Evolutionary conservation across 2,329 filamentous ascomycete species (phyloP), one percentile per base, ranked within the genome.

Genomic region (Cladosporium sphaerospermum): DNA sequence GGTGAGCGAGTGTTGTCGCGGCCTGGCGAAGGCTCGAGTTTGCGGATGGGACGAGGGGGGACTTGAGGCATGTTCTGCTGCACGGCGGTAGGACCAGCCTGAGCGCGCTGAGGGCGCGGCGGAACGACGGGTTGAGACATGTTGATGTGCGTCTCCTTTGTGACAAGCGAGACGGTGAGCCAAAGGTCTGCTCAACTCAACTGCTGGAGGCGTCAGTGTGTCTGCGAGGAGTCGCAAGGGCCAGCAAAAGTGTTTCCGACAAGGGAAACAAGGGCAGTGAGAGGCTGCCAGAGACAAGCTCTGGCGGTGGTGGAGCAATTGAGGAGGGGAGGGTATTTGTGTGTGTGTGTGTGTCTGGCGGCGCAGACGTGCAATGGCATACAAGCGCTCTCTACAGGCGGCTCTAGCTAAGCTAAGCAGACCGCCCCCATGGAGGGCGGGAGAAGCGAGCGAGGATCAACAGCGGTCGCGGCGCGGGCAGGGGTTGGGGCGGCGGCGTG

Each of bases 1-100:
- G 92, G 92, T 49, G 91, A 96, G 47, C 83, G 89, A 34, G 89
- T 88, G 62, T 85, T 84, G 62, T 89, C 85, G 61, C 85, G 82
- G 61, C 82, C 80, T 41, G 89, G 89, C 52, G 89, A 95, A 57
- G 31, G 89, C 88, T 69, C 89, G 86, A 59, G 89, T 84, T 75
- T 78, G 67, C 84, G 84, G 61, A 76, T 76, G 49, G 91, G 91
- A 57, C 91, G 87, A 57, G 89, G 86, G 58, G 91, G 91, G 45
- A 96, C 79, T 64, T 81, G 82, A 56, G 91, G 90, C 40, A 81
- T 72, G 41, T 82, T 79, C 57, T 73, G 70, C 37, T 77, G 73
- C 43, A 66, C 64, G 54, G 71, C 61, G 54, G 72, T 62, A 53
- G 69, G 62, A 40, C 71, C 65, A 56, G 77, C 72, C 40, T 75